phyloP scores from a whole-genome alignment of 2,329 filamentous ascomycete species.

The Colletotrichum paranaense region DNA sequence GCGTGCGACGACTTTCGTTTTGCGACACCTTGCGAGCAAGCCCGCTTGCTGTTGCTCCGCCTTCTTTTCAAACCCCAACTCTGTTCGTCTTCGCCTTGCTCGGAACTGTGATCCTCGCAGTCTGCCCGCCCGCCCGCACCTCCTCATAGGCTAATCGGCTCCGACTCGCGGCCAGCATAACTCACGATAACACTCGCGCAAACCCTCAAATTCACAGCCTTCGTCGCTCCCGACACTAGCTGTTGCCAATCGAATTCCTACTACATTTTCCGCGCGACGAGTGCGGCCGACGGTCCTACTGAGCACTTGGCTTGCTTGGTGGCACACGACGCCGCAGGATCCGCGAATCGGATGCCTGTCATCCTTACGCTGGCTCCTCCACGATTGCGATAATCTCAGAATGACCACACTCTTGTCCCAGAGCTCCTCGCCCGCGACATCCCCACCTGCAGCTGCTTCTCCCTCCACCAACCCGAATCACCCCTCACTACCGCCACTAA shows the following conservation, averaged over 20 bases:
- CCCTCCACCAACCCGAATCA: constrained; percentile 61
- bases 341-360: constrained; percentile 41
- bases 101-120: constrained; percentile 5
- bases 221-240: background rate
- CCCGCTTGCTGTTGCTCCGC: background rate
- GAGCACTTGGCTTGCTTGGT: constrained; percentile 14
- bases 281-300: constrained; percentile 8
- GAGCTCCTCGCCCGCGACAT: constrained; percentile 64
- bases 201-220: constrained; percentile 6
- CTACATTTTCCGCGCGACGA: background rate
- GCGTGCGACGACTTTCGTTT: constrained; percentile 37
- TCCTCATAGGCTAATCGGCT: background rate
- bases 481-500: constrained; percentile 65
- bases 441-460: constrained; percentile 61
- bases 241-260: constrained; percentile 2
- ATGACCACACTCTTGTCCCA: constrained; percentile 69
- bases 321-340: constrained; percentile 32
- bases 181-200: constrained; percentile 31
- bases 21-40: constrained; percentile 31
- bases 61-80: constrained; percentile 2
- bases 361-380: constrained; percentile 37
- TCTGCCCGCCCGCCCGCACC: background rate
- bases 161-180: constrained; percentile 2
- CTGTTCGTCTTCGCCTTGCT: constrained; percentile 9
- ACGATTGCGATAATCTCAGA: constrained; percentile 32